Conservation (phyloP, 2,329 filamentous ascomycete genomes). For the Clonostachys chloroleuca region DNA sequence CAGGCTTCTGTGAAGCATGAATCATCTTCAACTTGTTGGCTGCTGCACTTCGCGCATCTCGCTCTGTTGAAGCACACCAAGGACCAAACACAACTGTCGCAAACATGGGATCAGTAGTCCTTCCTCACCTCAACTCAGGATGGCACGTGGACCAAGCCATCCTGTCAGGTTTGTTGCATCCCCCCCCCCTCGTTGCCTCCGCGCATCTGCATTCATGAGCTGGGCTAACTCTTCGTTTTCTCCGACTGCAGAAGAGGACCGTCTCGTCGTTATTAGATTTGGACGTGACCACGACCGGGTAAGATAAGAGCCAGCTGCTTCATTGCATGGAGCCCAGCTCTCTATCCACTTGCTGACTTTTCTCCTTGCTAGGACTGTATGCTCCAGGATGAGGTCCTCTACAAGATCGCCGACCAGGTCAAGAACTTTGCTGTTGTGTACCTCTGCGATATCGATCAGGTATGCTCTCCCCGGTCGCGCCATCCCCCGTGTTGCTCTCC, state of each 20-base stretch:
- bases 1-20: too few relatives aligned
- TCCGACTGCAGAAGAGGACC: conserved; percentile 73
- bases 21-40: too few relatives aligned
- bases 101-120: conserved; percentile 74
- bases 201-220: neutral
- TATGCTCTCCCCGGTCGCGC: too few relatives aligned
- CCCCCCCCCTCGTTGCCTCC: neutral
- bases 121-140: conserved; percentile 85
- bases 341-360: neutral
- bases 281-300: conserved; percentile 75
- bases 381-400: conserved; percentile 85
- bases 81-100: neutral
- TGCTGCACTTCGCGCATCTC: too few relatives aligned
- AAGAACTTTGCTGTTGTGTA: conserved; percentile 94
- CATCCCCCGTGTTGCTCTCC: too few relatives aligned
- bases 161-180: conserved; percentile 31
- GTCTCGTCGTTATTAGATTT: conserved; percentile 90
- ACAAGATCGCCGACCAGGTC: conserved; percentile 86
- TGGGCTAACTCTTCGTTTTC: neutral
- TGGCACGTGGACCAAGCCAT: conserved; percentile 99
- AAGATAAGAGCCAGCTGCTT: conserved; percentile 2
- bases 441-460: conserved; percentile 83
- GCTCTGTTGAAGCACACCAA: too few relatives aligned
- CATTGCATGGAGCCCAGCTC: neutral
- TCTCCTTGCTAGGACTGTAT: conserved; percentile 48